Evolutionary conservation across 2,329 filamentous ascomycete species (phyloP), one percentile per base, ranked within the genome.

Genomic region (Canariomyces notabilis): DNA sequence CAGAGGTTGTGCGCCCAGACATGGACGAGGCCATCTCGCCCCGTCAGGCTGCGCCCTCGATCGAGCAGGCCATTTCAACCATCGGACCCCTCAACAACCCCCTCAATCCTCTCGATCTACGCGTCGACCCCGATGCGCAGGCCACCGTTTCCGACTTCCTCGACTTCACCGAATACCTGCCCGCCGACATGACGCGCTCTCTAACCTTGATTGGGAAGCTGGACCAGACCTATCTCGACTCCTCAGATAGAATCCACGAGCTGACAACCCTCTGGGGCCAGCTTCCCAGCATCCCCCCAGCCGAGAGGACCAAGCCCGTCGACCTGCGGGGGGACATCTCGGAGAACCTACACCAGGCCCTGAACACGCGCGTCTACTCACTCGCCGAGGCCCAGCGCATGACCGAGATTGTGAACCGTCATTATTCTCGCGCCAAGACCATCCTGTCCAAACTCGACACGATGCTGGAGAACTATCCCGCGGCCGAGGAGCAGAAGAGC

Each of bases 91-190:
- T 63, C 23, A 65, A 62, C 49, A 68, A 66, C 52, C 56, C 62
- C 5, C 65, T 74, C 46, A 66, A 66, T 46, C 64, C 72, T 2
- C 68, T 78, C 51, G 69, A 71, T 48, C 67, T 75, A 61, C 76
- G 76, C 54, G 72, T 74, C 43, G 81, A 85, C 53, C 81, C 81
- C 5, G 82, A 85, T 67, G 79, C 79, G 20, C 80, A 84, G 57
- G 80, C 82, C 6, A 83, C 80, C n/a, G 76, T 84, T 15, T 83
- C 79, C 49, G 81, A 85, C 63, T 85, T 83, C 60, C 76, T 85
- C 61, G 81, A 85, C 61, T 82, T 81, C 54, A 83, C 80, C 56
- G 82, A 86, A 62, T 83, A 85, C 63, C 74, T 85, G 1, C 80
- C 82, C 9, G 78, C 80, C 41, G 82, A 85, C 59, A 76, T 85